Conservation (phyloP, 2,329 filamentous ascomycete genomes). For the Trichoderma sp. region DNA sequence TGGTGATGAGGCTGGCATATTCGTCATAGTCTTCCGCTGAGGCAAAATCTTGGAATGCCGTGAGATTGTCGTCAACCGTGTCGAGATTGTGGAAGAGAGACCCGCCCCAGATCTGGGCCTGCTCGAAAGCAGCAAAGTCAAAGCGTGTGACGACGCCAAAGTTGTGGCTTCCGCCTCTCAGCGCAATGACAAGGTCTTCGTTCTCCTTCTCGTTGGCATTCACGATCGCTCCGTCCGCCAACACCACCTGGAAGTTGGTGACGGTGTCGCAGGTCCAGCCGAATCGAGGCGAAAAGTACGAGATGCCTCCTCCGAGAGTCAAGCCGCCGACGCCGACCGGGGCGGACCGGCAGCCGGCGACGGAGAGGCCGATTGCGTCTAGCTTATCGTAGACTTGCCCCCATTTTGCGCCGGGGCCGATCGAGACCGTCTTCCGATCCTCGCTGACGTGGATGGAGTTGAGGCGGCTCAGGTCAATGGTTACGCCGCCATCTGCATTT, state of each 20-base stretch:
- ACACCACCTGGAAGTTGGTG: conserved; percentile 40
- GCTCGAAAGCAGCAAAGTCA: conserved; percentile 30
- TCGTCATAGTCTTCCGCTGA: conserved; percentile 14
- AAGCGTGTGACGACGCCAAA: conserved; percentile 40
- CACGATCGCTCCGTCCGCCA: conserved; percentile 42
- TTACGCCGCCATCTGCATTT: conserved; percentile 37
- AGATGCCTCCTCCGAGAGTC: conserved; percentile 40
- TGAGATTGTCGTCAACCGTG: conserved; percentile 3
- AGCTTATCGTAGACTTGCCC: conserved; percentile 41
- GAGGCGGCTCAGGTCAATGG: conserved; percentile 41
- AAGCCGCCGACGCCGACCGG: conserved; percentile 40
- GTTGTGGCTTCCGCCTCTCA: conserved; percentile 49
- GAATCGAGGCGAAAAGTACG: conserved; percentile 42
- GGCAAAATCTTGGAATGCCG: conserved; percentile 7
- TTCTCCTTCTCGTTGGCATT: conserved; percentile 39
- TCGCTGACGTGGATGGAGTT: conserved; percentile 37
- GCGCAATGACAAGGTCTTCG: conserved; percentile 46
- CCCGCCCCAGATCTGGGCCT: conserved; percentile 37
- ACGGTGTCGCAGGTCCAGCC: conserved; percentile 45
- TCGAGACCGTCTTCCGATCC: conserved; percentile 35
- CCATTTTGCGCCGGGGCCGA: conserved; percentile 46
- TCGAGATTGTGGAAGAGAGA: conserved; percentile 9
- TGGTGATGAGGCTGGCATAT: conserved; percentile 15
- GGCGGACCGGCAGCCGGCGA: conserved; percentile 44
- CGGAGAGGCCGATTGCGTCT: conserved; percentile 35